Base-by-base conservation (phyloP, 2,329 filamentous ascomycete species). In the Alternaria ethzedia region DNA sequence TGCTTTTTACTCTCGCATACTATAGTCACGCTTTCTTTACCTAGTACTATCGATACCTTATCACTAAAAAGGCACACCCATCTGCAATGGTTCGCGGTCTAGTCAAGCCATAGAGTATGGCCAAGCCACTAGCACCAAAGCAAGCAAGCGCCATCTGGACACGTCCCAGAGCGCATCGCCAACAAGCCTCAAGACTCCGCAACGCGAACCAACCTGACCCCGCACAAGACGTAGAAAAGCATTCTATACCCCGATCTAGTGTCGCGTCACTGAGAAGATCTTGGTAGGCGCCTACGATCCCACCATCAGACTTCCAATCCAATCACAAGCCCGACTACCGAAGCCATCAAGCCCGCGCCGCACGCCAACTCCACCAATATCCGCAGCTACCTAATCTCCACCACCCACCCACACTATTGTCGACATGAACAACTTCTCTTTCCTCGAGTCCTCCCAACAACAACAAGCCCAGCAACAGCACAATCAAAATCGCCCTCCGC, bases 381-480 rank as follows among this genome's bases (percentile, higher is more conserved):
- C 45, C 47, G 55, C 52, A 61, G 46, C 43, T 49, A 58, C 30
- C 58, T 57, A 57, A 58, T 63, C 63, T 32, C 45, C 61, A 60
- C 60, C 44, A 57, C 64, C 46, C 62, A 52, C 65, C 55, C 46
- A 50, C 54, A 47, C 52, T 50, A 57, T 32, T 43, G 36, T 62
- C 65, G 60, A 58, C 26, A 79, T 79, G 78, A 79, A 77, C 69
- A 79, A 76, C 70, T 79, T 76, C 73, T 76, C 77, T 49, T 79
- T 80, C 67, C 74, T 80, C 59, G 70, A 68, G 56, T 65, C 61
- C 43, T 70, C 66, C 59, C 65, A 63, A 59, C 59, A 64, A 60
- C 64, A 64, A 52, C 36, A 45, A 32, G 56, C 55, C 56, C 46
- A 66, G 58, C 58, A 59, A 64, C 60, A 62, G 23, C 56, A 59